These are phyloP conservation scores for Agaricales sp. DNA, from an alignment of 1,284 basidiomycete genomes.

Conservation along the genomic window DNA sequence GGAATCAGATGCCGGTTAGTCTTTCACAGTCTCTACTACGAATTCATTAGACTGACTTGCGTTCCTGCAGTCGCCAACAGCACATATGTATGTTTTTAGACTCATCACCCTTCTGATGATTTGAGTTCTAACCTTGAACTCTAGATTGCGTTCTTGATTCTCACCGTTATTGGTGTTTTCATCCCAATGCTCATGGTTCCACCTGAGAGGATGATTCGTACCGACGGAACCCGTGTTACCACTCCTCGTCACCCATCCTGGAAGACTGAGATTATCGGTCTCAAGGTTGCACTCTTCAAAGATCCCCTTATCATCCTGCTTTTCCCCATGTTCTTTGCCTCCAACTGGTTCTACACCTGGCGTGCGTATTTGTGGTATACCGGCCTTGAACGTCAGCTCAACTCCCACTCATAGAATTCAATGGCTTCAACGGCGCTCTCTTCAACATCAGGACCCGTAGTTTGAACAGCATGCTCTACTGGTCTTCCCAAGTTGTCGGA, in stretches of 20 bases:
- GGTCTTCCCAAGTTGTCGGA: slow-evolving; percentile 57
- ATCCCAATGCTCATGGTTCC: slow-evolving; percentile 62
- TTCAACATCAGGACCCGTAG: slow-evolving; percentile 61
- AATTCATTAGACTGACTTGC: too few species aligned
- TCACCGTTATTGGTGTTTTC: slow-evolving; percentile 53
- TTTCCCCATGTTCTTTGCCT: slow-evolving; percentile 63
- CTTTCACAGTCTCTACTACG: background rate
- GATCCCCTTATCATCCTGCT: slow-evolving; percentile 50
- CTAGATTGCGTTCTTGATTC: slow-evolving; percentile 64
- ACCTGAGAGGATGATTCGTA: slow-evolving; percentile 57
- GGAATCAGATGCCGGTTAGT: slow-evolving; percentile 21
- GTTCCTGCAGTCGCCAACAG: slow-evolving; percentile 38
- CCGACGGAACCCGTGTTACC: slow-evolving; percentile 61
- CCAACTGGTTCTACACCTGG: slow-evolving; percentile 75
- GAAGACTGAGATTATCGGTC: slow-evolving; percentile 45
- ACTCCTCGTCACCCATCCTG: slow-evolving; percentile 57
- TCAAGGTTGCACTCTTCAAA: slow-evolving; percentile 38
- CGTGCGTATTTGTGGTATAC: slow-evolving; percentile 27
- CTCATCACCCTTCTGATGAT: slow-evolving; percentile 2
- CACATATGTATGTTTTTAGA: slow-evolving; percentile 41
- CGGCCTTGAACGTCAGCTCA: background rate
- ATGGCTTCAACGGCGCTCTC: slow-evolving; percentile 51
- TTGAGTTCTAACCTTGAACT: slow-evolving; percentile 1
- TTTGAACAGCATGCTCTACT: slow-evolving; percentile 61
- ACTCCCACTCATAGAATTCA: slow-evolving; percentile 37